Evolutionary conservation across 2,329 filamentous ascomycete genomes (phyloP), one percentile per base, ranked within the genome.

Genomic region (Phoma herbarum): DNA sequence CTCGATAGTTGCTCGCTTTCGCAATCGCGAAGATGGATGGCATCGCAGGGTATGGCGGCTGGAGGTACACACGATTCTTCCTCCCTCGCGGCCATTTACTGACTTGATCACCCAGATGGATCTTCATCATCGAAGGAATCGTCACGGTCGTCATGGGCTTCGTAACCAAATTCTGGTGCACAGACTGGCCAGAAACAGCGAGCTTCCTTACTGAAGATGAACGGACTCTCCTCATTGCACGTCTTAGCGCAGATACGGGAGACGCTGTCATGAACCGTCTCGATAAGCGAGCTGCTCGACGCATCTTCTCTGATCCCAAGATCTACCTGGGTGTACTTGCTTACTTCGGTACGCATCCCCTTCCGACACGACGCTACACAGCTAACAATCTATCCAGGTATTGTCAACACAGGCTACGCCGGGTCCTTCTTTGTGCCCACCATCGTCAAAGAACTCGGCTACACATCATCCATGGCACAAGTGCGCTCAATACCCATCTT

Each of bases 21-120:
- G 75, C 73, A 18, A 88, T 90, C 63, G 79, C 78, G 20, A 90
- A 90, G 65, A 82, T 88, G 57, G 86, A 90, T 69, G 80, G 81
- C 25, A 80, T 82, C 7, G 79, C 77, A 12, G 84, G 69, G 2
- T 73, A 75, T 26, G 58, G 70, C 16, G 75, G 72, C 10, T 77
- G 75, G 75, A 67, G 74, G 14, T 53, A 44, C 22, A 4, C 11
- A 14, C 12, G 23, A 67, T 58, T 63, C 69, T 23, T 60, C 67
- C n/a, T n/a, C 12, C 10, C 4, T 25, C n/a, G 35, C n/a, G 11
- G 9, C 16, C 18, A 3, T 20, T 20, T 31, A 35, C 44, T 58
- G 23, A 58, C 20, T 3, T 6, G 18, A 6, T n/a, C 5, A 25
- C 1, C n/a, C 16, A 58, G 56, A 23, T 59, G 56, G 56, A 59